Evolutionary conservation across 208 protist species (phyloP).

Genomic region (Crithidia sp.): DNA sequence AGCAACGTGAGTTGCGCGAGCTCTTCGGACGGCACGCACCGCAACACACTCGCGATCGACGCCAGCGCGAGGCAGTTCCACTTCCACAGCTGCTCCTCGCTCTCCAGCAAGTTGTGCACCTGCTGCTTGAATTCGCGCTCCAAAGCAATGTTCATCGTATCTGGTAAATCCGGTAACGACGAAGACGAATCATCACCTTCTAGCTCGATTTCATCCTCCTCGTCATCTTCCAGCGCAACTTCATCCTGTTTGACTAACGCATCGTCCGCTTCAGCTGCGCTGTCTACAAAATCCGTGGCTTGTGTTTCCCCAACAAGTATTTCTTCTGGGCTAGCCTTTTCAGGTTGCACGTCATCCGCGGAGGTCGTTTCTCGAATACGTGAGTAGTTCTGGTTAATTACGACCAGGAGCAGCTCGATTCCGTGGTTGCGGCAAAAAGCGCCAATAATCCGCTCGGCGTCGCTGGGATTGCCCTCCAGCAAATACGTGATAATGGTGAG

Average conservation of each 20-base stretch:
- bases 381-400: conserved; percentile 87
- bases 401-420: conserved; percentile 83
- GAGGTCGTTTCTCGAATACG: conserved; percentile 17
- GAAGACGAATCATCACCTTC: conserved; percentile 16
- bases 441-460: conserved; percentile 59
- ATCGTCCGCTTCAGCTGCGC: background rate
- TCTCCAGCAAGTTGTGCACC: conserved; percentile 71
- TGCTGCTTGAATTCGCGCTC: conserved; percentile 56
- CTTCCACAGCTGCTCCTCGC: conserved; percentile 81
- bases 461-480: conserved; percentile 47
- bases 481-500: conserved; percentile 69
- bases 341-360: background rate
- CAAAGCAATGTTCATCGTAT: conserved; percentile 10
- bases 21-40: conserved; percentile 59
- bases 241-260: background rate
- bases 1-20: conserved; percentile 61
- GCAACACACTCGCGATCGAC: conserved; percentile 63
- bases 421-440: conserved; percentile 85
- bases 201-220: conserved; percentile 31
- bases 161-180: background rate
- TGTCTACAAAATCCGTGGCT: background rate
- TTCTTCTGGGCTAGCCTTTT: background rate
- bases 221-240: background rate
- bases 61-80: conserved; percentile 76
- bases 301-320: background rate